Evolutionary conservation across 2,329 filamentous ascomycete genomes (phyloP).

Genomic region (Claviceps capensis): DNA sequence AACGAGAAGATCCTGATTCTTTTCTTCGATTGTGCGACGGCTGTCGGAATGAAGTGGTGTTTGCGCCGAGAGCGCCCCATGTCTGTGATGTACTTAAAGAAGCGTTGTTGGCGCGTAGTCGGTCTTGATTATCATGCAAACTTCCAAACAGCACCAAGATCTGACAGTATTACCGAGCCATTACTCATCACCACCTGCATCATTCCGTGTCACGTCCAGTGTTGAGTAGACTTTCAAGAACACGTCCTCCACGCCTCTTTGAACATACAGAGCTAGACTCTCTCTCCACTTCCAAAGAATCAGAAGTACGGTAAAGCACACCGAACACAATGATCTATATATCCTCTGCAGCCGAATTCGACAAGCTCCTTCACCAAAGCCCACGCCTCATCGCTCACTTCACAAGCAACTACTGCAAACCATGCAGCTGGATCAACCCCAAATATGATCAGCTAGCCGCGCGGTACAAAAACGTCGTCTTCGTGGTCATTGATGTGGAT

Average conservation of each 20-base stretch:
- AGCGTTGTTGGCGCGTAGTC: not conserved
- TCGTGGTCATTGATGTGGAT: slow-evolving; percentile 89
- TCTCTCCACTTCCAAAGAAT: too few species aligned
- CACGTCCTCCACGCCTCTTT: too few species aligned
- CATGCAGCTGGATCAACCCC: slow-evolving; percentile 84
- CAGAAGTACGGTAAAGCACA: too few species aligned
- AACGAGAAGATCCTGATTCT: not conserved
- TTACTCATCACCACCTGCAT: too few species aligned
- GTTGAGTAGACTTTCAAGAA: too few species aligned
- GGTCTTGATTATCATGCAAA: too few species aligned
- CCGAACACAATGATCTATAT: not conserved
- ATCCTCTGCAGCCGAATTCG: slow-evolving; percentile 30
- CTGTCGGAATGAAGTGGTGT: not conserved
- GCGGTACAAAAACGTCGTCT: slow-evolving; percentile 47
- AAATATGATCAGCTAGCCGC: slow-evolving; percentile 30
- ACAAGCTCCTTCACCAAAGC: slow-evolving; percentile 30
- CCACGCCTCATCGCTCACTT: slow-evolving; percentile 63
- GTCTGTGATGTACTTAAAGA: not conserved
- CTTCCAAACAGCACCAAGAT: too few species aligned
- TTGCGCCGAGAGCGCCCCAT: too few species aligned
- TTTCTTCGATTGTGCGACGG: not conserved
- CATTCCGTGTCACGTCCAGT: too few species aligned
- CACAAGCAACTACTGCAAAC: slow-evolving; percentile 68
- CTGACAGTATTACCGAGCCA: too few species aligned
- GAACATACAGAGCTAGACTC: too few species aligned